Evolutionary conservation across 331 rosid species (phyloP).

Genomic region (Malus hybrid): DNA sequence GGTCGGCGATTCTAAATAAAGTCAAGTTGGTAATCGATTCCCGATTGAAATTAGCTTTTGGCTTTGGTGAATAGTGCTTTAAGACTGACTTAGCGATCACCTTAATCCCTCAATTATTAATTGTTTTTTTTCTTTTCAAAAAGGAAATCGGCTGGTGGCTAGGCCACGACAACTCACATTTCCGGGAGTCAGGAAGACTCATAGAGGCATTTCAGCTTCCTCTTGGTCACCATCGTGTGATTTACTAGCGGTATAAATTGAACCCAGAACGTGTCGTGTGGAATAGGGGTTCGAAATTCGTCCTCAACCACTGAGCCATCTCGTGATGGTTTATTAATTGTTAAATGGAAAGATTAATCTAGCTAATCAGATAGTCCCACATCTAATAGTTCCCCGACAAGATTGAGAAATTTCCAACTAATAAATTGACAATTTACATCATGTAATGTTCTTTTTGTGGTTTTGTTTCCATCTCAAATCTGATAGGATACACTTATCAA

Average conservation of each 20-base stretch:
- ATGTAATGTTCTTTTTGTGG: background rate
- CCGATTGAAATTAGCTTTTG: slow-evolving; percentile 10
- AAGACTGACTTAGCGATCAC: background rate
- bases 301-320: too few species aligned
- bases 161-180: rapidly evolving
- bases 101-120: background rate
- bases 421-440: slow-evolving; percentile 5
- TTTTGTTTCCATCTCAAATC: background rate
- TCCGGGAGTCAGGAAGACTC: rapidly evolving
- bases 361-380: slow-evolving; percentile 17
- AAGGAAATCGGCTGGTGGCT: too few species aligned
- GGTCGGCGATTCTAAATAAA: slow-evolving; percentile 12
- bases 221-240: too few species aligned
- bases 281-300: too few species aligned
- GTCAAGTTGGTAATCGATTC: background rate
- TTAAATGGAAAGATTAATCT: background rate
- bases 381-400: background rate
- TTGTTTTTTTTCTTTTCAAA: too few species aligned
- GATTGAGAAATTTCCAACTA: slow-evolving; percentile 14
- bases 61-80: slow-evolving; percentile 12
- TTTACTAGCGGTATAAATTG: rapidly evolving
- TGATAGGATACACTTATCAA: slow-evolving; percentile 9
- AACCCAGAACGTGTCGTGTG: rapidly evolving
- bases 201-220: too few species aligned
- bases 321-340: background rate